Conservation (phyloP, 208 protist species). For the Lotmaria passim region DNA sequence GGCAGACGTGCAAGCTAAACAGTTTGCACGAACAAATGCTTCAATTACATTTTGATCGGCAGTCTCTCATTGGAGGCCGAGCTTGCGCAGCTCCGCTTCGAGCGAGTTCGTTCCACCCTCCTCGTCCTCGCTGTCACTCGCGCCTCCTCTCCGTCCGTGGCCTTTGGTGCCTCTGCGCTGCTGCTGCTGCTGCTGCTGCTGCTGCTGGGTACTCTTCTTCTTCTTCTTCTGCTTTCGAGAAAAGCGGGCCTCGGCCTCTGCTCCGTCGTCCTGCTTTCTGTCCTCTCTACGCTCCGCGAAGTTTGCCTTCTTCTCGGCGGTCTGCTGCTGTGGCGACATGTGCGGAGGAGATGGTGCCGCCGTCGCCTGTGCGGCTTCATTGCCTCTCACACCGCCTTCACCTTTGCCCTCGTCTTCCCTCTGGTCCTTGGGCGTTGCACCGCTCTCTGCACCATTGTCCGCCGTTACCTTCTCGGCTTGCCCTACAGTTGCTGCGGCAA, state of each 20-base stretch:
- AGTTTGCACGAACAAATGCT: too few species aligned
- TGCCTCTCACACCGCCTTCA: too few species aligned
- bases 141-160: background rate
- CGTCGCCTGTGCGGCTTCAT: too few species aligned
- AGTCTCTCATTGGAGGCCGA: constrained; percentile 11
- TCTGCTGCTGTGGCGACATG: too few species aligned
- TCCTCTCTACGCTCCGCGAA: constrained; percentile 8
- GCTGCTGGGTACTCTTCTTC: background rate
- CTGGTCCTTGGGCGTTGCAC: too few species aligned
- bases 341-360: too few species aligned
- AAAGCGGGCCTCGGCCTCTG: background rate
- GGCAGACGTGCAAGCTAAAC: too few species aligned
- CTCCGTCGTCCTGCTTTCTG: background rate
- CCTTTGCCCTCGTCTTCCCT: too few species aligned
- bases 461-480: too few species aligned
- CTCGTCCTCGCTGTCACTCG: constrained; percentile 23
- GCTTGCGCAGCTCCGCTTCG: constrained; percentile 27
- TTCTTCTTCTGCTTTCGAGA: constrained; percentile 13
- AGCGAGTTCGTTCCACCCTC: constrained; percentile 10
- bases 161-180: background rate
- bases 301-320: background rate
- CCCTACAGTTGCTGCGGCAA: too few species aligned
- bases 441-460: too few species aligned
- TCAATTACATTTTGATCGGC: background rate
- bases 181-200: background rate